Base-by-base conservation (phyloP, 2,329 filamentous ascomycete genomes). In the Claviceps spartinae region DNA sequence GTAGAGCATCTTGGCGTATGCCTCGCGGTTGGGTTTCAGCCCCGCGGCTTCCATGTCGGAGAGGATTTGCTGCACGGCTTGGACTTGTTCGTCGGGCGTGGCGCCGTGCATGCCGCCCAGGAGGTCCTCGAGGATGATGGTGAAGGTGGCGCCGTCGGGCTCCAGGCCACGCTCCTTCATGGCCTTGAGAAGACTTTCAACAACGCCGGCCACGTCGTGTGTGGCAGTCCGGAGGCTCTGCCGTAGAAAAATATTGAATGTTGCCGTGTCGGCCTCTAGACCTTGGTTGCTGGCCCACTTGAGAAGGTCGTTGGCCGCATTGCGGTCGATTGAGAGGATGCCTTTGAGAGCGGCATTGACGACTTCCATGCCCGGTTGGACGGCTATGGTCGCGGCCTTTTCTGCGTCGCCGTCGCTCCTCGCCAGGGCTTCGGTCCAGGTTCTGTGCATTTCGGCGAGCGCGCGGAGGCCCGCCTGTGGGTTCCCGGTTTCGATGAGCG, bases 271-370 rank as follows among this genome's bases (percentile, higher is more conserved):
- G 40, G 79, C 79, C 47, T 70, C 59, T 50, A 83, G 75, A 37
- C 73, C 74, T 46, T 81, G 72, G 40, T 67, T 66, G 18, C 71
- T 69, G 2, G 82, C 80, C 74, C 82, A 87, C 9, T 64, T 60
- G 4, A 88, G 70, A 8, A 86, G 69, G 18, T 70, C 67, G 26
- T 72, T 67, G 20, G 80, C 79, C 3, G 72, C 71, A 1, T 69
- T 65, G 34, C 72, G 62, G 55, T 78, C 72, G n/a, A 65, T 63
- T 3, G 67, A 68, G 6, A 86, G 67, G 14, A 91, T 68, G 2
- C 78, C 81, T n/a, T 74, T 72, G 48, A 91, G 72, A 11, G 80
- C 81, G 7, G 83, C 79, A 61, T 93, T 91, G 66, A 93, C 71
- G 1, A 81, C 77, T 52, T 75, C 76, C 47, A 83, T 78, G 13